Evolutionary conservation across 257 asterid genomes (phyloP), one percentile per base, ranked within the genome.

Genomic region (Jasminum sambac): DNA sequence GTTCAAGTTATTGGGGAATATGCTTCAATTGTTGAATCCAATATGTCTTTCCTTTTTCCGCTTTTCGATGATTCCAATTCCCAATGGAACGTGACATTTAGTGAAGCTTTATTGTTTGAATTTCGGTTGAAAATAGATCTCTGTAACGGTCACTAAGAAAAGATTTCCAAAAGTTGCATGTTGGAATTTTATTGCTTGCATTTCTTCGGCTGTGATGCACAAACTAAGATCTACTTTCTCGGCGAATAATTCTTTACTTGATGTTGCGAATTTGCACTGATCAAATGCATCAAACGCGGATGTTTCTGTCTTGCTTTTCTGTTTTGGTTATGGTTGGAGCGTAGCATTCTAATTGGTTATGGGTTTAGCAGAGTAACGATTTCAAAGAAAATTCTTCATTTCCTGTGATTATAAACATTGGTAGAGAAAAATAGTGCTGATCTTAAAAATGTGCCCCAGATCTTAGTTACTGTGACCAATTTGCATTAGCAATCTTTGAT

Each of bases 41-140:
- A 8, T 23, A 8, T 66, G 21, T 23, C 36, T 9, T 25, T 23
- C 5, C 34, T 10, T 21, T 21, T 21, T 9, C 12, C 23, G 1
- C 26, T 59, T 64, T 66, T 60, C 66, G 84, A 81, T 76, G 79
- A 72, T 82, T 71, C 44, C 84, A 76, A 81, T 84, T 82, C 68
- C 44, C 84, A 76, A 81, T 84, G 84, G 44, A 66, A 36, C 63
- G 46, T 80, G 74, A 66, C 75, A 19, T 58, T 63, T 58, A 23
- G 41, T 24, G 67, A 40, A 24, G 77, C 30, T 55, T 55, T 55
- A 6, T 55, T 26, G 72, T 65, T 80, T 67, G 14, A 64, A 55
- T 46, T 55, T 69, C 75, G 65, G 68, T 50, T 60, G 68, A 40
- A 8, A 34, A 19, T 64, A 37, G 78, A 58, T 75, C 66, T 72